These are phyloP conservation scores for Coemansia sp. DNA, from an alignment of 192 early-diverging fungal genomes.

Conservation along the genomic window DNA sequence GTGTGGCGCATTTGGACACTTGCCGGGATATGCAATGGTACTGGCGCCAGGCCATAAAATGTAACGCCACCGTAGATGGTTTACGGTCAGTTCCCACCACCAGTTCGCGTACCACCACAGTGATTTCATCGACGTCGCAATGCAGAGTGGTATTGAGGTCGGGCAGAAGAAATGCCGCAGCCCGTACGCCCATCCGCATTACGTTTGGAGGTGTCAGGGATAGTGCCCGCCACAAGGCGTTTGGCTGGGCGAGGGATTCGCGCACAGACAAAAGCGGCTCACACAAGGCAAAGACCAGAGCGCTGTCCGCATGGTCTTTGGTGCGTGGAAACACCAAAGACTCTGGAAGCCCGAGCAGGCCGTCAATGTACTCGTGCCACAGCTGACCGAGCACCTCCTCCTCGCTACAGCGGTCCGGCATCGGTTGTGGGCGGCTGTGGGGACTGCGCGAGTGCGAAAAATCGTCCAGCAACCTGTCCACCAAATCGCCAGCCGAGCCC, in stretches of 20 bases:
- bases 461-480: slow-evolving; percentile 21
- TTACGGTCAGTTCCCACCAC: not conserved
- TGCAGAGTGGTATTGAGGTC: not conserved
- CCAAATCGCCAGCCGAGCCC: not conserved
- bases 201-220: too few species aligned
- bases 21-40: not conserved
- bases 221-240: slow-evolving; percentile 24
- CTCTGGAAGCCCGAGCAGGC: slow-evolving; percentile 13
- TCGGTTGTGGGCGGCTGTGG: too few species aligned
- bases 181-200: too few species aligned
- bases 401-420: too few species aligned
- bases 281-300: slow-evolving; percentile 12
- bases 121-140: not conserved
- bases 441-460: slow-evolving; percentile 9
- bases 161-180: slow-evolving; percentile 26
- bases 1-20: not conserved
- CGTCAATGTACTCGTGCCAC: slow-evolving; percentile 20
- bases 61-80: slow-evolving; percentile 9
- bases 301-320: slow-evolving; percentile 6
- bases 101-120: not conserved
- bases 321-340: too few species aligned
- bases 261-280: slow-evolving; percentile 18
- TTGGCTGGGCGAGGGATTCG: not conserved
- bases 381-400: slow-evolving; percentile 14
- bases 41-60: slow-evolving; percentile 33